Conservation (phyloP, 2,329 filamentous ascomycete genomes). For the Trichoderma sp. region DNA sequence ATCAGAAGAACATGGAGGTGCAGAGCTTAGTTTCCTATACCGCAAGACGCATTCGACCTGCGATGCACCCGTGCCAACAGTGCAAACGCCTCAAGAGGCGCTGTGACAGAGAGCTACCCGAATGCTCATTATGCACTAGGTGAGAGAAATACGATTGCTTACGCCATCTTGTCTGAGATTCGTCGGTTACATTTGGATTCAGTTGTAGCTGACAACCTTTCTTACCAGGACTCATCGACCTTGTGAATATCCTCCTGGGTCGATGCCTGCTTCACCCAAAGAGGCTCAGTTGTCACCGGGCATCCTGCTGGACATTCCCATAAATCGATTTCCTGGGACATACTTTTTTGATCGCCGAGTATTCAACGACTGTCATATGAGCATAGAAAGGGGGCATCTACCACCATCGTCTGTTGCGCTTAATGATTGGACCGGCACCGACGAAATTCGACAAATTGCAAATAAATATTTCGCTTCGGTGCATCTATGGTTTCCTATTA, state of each 20-base stretch:
- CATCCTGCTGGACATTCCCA: neutral
- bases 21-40: neutral
- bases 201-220: neutral
- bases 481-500: neutral
- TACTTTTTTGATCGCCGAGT: neutral
- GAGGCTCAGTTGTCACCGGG: neutral
- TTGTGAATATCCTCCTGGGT: neutral
- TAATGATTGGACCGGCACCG: neutral
- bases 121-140: neutral
- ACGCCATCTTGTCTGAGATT: neutral
- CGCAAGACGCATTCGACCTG: neutral
- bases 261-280: neutral
- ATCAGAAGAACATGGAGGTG: neutral
- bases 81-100: neutral
- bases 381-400: neutral
- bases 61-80: neutral
- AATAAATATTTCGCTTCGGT: neutral
- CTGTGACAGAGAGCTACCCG: neutral
- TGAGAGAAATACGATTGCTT: neutral
- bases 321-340: neutral
- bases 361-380: conserved; percentile 1
- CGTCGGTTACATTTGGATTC: neutral
- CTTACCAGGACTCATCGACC: neutral
- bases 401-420: neutral
- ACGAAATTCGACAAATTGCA: neutral